Percentiles rank a stretch among this genome's conserved stretches.
Conservation (phyloP, 2,329 filamentous ascomycete species). For the Trichoderma atroviride region DNA sequence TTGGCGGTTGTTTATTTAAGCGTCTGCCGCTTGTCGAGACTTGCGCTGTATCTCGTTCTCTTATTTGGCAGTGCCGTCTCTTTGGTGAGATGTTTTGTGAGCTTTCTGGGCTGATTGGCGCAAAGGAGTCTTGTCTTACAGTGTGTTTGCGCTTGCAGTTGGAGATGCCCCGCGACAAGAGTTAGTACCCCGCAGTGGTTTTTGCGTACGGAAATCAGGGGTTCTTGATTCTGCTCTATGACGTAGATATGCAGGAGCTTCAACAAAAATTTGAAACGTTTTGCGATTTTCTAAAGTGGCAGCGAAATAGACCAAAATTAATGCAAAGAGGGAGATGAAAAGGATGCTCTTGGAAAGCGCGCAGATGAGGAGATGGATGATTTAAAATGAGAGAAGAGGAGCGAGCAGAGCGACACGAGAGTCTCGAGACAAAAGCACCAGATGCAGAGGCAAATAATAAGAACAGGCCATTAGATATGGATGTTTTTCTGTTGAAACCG, state of each 20-base stretch:
- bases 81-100: background rate
- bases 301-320: background rate
- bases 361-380: background rate
- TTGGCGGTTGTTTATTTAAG: background rate
- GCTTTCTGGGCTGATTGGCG: background rate
- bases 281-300: background rate
- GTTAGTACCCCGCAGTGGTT: constrained; percentile 18
- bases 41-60: background rate
- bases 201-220: constrained; percentile 10
- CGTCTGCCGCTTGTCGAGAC: background rate
- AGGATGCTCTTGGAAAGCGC: background rate
- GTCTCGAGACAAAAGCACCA: background rate
- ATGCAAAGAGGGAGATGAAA: background rate
- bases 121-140: background rate
- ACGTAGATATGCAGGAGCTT: constrained; percentile 5
- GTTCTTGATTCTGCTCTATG: constrained; percentile 7
- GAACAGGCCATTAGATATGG: constrained; percentile 1
- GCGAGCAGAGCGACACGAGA: background rate
- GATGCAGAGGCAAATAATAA: background rate
- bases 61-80: background rate
- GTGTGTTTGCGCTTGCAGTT: background rate
- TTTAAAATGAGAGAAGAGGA: background rate
- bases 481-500: background rate
- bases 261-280: background rate
- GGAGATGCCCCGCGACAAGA: constrained; percentile 6